Evolutionary conservation across 495 filamentous ascomycete species (phyloP).

Genomic region (Melanomma pulvis-pyrius): DNA sequence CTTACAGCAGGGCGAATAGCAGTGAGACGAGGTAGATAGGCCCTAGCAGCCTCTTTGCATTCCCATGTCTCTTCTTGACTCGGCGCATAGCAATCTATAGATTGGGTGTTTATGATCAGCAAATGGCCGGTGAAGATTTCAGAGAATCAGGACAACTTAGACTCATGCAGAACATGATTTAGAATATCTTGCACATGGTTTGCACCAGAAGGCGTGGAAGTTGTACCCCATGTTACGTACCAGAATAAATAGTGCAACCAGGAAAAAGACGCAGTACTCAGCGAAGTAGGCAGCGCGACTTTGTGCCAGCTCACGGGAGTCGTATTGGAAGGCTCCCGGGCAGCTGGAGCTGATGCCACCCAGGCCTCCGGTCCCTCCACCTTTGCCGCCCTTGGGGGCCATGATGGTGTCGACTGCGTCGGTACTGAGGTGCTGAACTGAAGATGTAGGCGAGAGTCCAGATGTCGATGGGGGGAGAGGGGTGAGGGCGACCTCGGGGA

Average conservation of each 20-base stretch:
- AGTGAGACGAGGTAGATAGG: neutral
- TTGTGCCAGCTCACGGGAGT: neutral
- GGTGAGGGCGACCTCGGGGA: neutral
- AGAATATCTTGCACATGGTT: too few relatives aligned
- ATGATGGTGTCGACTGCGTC: neutral
- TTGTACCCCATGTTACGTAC: too few relatives aligned
- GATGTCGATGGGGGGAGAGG: neutral
- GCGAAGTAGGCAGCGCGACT: conserved; percentile 10
- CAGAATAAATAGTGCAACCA: conserved; percentile 8
- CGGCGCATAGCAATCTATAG: neutral
- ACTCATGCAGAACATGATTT: too few relatives aligned
- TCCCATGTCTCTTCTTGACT: conserved; percentile 3
- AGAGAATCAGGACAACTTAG: too few relatives aligned
- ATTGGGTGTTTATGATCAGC: too few relatives aligned
- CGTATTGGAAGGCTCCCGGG: conserved; percentile 14
- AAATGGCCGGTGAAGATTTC: too few relatives aligned
- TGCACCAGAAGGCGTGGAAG: too few relatives aligned
- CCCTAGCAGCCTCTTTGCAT: conserved; percentile 14
- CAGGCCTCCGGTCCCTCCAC: conserved; percentile 8
- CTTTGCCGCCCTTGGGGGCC: conserved; percentile 22
- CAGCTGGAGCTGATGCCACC: conserved; percentile 4
- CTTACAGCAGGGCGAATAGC: conserved; percentile 16
- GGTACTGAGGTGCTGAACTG: neutral
- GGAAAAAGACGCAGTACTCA: conserved; percentile 19
- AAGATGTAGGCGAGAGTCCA: neutral